Conservation (phyloP, 2,329 filamentous ascomycete genomes). For the Sporothrix humicola region DNA sequence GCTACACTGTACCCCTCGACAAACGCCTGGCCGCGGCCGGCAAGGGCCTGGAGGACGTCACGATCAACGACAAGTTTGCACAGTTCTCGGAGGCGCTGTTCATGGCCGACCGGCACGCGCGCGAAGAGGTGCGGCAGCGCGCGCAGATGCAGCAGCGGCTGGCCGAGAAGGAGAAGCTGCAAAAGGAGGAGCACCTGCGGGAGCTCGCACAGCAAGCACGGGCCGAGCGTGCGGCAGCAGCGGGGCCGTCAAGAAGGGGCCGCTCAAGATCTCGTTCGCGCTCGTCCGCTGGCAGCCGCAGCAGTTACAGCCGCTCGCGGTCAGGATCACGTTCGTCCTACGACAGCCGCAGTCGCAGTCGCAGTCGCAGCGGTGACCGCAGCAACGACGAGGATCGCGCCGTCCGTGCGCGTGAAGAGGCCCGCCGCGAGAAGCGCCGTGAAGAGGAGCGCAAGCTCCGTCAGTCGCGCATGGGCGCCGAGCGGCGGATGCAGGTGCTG, state of each 20-base stretch:
- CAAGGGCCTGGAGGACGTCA: conserved; percentile 86
- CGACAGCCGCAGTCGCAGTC: conserved; percentile 40
- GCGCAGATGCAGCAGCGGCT: conserved; percentile 94
- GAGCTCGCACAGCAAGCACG: conserved; percentile 88
- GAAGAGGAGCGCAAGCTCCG: conserved; percentile 89
- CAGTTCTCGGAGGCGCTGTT: conserved; percentile 94
- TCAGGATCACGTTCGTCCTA: conserved; percentile 43
- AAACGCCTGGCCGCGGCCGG: conserved; percentile 95
- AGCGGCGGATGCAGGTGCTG: conserved; percentile 89
- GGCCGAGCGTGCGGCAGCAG: conserved; percentile 69
- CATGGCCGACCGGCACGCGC: conserved; percentile 90
- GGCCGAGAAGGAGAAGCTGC: conserved; percentile 92
- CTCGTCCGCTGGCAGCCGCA: conserved; percentile 32
- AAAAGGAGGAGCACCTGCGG: conserved; percentile 91
- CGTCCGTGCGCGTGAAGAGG: conserved; percentile 75
- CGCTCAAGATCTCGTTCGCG: conserved; percentile 27
- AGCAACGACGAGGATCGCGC: conserved; percentile 68
- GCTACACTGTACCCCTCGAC: conserved; percentile 93
- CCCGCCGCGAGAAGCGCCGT: conserved; percentile 75
- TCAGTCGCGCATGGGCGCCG: conserved; percentile 93
- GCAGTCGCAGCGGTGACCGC: conserved; percentile 62
- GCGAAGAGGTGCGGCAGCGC: conserved; percentile 92
- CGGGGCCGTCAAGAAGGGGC: conserved; percentile 41
- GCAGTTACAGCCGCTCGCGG: conserved; percentile 42
- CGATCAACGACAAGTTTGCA: conserved; percentile 98